phyloP scores from a whole-genome alignment of 2,329 filamentous ascomycete genomes.

The Aspergillus clavatus region DNA sequence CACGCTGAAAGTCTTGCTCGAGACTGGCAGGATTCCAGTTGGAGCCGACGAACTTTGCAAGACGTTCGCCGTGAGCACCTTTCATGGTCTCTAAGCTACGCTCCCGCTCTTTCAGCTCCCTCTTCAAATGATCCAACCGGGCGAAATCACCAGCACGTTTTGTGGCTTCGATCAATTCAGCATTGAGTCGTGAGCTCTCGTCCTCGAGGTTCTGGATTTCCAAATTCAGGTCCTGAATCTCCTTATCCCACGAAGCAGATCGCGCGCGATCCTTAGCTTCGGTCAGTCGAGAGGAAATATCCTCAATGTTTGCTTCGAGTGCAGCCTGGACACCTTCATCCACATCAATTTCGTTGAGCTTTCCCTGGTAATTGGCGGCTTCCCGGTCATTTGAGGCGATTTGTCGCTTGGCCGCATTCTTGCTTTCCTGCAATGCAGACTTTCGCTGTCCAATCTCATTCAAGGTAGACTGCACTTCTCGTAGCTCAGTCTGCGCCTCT shows the following conservation, averaged over 20 bases:
- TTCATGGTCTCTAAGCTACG: slow-evolving; percentile 72
- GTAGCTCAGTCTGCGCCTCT: slow-evolving; percentile 68
- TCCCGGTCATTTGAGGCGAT: slow-evolving; percentile 71
- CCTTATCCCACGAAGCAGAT: slow-evolving; percentile 62
- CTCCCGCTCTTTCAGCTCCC: slow-evolving; percentile 69
- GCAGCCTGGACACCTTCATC: slow-evolving; percentile 81
- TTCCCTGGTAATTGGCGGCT: slow-evolving; percentile 59
- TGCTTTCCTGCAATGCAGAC: slow-evolving; percentile 67
- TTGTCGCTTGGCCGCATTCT: slow-evolving; percentile 66
- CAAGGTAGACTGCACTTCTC: slow-evolving; percentile 66
- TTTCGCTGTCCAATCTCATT: slow-evolving; percentile 70
- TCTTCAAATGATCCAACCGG: slow-evolving; percentile 75
- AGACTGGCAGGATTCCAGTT: slow-evolving; percentile 67
- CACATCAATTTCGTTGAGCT: slow-evolving; percentile 67
- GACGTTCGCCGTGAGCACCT: slow-evolving; percentile 66
- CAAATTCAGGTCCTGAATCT: slow-evolving; percentile 62
- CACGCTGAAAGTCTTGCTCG: slow-evolving; percentile 64
- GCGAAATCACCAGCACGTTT: slow-evolving; percentile 76
- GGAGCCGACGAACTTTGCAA: slow-evolving; percentile 59
- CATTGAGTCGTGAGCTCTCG: slow-evolving; percentile 64
- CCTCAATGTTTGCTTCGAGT: slow-evolving; percentile 67
- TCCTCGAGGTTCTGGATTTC: slow-evolving; percentile 66
- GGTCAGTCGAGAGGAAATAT: slow-evolving; percentile 60
- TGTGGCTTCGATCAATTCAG: slow-evolving; percentile 80
- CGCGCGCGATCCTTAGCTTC: slow-evolving; percentile 61